These are phyloP conservation scores for Pythium vanterpoolii DNA, from an alignment of 352 stramenopile species.

Conservation along the genomic window DNA sequence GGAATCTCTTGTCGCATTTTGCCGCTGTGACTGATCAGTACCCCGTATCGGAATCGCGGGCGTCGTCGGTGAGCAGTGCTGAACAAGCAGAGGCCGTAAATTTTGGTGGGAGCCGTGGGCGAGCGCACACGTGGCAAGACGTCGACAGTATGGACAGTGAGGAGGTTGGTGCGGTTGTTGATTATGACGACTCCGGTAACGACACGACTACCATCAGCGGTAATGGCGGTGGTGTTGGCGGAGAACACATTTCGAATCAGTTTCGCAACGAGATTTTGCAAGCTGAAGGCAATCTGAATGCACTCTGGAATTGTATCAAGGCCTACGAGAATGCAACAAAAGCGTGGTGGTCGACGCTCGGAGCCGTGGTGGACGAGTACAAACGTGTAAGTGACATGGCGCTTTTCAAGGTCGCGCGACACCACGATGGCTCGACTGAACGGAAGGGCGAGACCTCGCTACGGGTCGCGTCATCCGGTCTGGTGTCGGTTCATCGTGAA, in stretches of 20 bases:
- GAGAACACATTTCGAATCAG: slow-evolving; percentile 32
- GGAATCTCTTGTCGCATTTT: slow-evolving; percentile 2
- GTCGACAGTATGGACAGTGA: slow-evolving; percentile 63
- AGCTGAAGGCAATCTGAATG: slow-evolving; percentile 64
- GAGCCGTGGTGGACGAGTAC: slow-evolving; percentile 61
- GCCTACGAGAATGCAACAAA: slow-evolving; percentile 60
- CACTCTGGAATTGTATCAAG: slow-evolving; percentile 71
- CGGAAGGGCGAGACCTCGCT: slow-evolving; percentile 3
- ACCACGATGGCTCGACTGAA: slow-evolving; percentile 14
- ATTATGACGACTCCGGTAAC: slow-evolving; percentile 20
- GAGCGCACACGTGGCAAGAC: slow-evolving; percentile 39
- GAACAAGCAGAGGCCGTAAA: slow-evolving; percentile 8
- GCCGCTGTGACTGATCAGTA: slow-evolving; percentile 7
- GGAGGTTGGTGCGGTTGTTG: slow-evolving; percentile 40
- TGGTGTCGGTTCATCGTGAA: slow-evolving; percentile 30
- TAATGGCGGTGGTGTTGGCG: not conserved
- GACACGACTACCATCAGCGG: not conserved
- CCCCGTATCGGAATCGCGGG: slow-evolving; percentile 9
- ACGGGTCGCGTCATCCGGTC: slow-evolving; percentile 18
- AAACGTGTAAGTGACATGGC: slow-evolving; percentile 53
- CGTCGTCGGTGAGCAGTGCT: slow-evolving; percentile 20
- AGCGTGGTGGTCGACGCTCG: slow-evolving; percentile 51
- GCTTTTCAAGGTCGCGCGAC: slow-evolving; percentile 32
- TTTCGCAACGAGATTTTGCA: slow-evolving; percentile 79
- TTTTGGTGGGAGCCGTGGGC: not conserved